Evolutionary conservation across 1,139 yeast genomes (phyloP), one percentile per base, ranked within the genome.

Genomic region (Debaryomyces singareniensis): DNA sequence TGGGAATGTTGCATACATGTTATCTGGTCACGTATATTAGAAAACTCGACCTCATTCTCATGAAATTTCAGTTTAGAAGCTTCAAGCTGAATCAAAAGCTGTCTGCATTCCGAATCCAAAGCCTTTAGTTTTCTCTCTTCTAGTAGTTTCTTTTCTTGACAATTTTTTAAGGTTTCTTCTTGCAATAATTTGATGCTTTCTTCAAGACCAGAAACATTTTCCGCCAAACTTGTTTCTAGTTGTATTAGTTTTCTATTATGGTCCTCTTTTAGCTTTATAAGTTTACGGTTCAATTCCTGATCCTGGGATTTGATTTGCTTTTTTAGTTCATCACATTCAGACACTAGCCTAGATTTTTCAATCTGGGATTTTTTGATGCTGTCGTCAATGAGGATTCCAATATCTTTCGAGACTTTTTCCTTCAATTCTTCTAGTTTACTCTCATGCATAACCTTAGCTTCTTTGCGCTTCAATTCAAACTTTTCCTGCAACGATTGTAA

Each of bases 401-500:
- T 56, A 36, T 62, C 51, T 3, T 34, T 40, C 2, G 54, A 43
- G 5, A 55, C 64, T 5, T 47, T 45, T 34, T 63, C 68, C 29
- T 66, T 66, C 26, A 68, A 43, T 13, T 50, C 47, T 32, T 61
- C 55, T 11, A 70, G 44, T 16, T 53, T 53, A 12, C 53, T 46
- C 5, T 62, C 60, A 37, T 61, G 58, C 3, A 60, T 44, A 14
- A 53, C 51, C 7, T 6, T 5, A 33, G 67, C 38, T 34, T 61
- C 55, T 28, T 61, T 50, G 20, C 53, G 38, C 27, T 61, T 53
- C 21, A 64, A 37, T 15, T 60, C 60, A 36, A 49, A 59, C 23
- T 61, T 62, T 23, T 54, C 47, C n/a, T 53, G 48, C 27, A 69
- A 38, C 22, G 58, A 51, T 25, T 34, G 35, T 35, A 50, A 44